Percentiles rank a stretch among this genome's conserved stretches.
phyloP scores from a whole-genome alignment of 176 grass and related monocot species.

The Hordeum marinum region DNA sequence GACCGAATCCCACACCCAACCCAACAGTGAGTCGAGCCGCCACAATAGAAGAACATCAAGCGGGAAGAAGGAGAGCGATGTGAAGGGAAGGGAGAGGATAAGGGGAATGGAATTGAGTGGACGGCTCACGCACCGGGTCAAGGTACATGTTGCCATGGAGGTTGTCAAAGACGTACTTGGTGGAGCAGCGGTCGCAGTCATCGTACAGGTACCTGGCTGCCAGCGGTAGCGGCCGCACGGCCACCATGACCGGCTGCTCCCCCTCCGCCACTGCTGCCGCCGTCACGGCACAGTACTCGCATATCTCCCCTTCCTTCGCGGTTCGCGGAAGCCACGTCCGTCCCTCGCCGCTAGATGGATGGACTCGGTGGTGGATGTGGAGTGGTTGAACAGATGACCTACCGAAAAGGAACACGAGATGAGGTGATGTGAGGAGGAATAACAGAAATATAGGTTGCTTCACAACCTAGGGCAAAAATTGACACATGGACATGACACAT shows the following conservation, averaged over 20 bases:
- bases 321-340: background rate
- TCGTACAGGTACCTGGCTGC: background rate
- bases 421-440: too few species aligned
- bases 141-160: constrained; percentile 82
- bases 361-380: too few species aligned
- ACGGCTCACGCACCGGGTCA: constrained; percentile 47
- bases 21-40: background rate
- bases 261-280: too few species aligned
- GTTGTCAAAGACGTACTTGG: constrained; percentile 94
- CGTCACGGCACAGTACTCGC: constrained; percentile 48
- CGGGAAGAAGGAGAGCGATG: background rate
- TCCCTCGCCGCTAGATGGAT: background rate
- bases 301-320: constrained; percentile 30
- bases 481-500: too few species aligned
- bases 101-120: too few species aligned
- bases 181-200: constrained; percentile 35
- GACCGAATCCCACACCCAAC: background rate
- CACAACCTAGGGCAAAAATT: too few species aligned
- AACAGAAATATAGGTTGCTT: too few species aligned
- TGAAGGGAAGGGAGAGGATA: background rate
- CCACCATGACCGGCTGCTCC: background rate
- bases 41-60: background rate
- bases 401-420: too few species aligned
- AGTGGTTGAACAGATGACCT: too few species aligned
- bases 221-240: background rate